phyloP scores from a whole-genome alignment of 768 basidiomycete genomes.

The Lactarius hengduanensis region DNA sequence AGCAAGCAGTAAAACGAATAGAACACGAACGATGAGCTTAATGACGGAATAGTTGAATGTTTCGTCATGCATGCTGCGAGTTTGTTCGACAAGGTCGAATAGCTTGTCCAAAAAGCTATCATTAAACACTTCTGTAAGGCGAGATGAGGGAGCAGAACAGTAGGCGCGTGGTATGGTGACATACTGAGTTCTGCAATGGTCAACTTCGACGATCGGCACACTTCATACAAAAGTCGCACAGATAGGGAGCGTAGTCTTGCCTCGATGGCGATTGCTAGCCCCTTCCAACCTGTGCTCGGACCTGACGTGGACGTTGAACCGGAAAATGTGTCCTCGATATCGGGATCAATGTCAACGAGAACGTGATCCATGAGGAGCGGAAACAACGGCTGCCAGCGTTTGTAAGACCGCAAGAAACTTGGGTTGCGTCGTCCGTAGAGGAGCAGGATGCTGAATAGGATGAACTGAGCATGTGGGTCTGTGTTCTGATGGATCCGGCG shows the following conservation, averaged over 20 bases:
- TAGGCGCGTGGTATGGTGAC: conserved; percentile 33
- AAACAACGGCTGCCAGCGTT: conserved; percentile 80
- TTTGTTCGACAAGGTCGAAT: conserved; percentile 93
- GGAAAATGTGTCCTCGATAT: conserved; percentile 51
- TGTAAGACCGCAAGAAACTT: conserved; percentile 72
- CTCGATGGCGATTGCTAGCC: conserved; percentile 68
- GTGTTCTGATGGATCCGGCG: conserved; percentile 53
- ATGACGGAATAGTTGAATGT: conserved; percentile 94
- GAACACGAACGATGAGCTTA: conserved; percentile 74
- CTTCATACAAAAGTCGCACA: conserved; percentile 82
- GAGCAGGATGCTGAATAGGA: conserved; percentile 76
- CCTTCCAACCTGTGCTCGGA: conserved; percentile 31
- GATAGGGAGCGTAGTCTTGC: conserved; percentile 73
- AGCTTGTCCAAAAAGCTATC: conserved; percentile 85
- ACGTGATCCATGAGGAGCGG: conserved; percentile 85
- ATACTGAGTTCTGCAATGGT: conserved; percentile 74
- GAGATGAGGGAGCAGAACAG: neutral
- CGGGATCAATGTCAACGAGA: conserved; percentile 75
- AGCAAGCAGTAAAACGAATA: neutral
- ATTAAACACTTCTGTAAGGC: conserved; percentile 64
- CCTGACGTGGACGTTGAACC: conserved; percentile 41
- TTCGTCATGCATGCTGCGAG: conserved; percentile 84
- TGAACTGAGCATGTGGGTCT: conserved; percentile 79
- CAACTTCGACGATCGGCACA: conserved; percentile 87
- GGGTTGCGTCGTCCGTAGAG: conserved; percentile 67